Evolutionary conservation across 2,329 filamentous ascomycete genomes (phyloP).

Genomic region (Chaetomiaceae sp.): DNA sequence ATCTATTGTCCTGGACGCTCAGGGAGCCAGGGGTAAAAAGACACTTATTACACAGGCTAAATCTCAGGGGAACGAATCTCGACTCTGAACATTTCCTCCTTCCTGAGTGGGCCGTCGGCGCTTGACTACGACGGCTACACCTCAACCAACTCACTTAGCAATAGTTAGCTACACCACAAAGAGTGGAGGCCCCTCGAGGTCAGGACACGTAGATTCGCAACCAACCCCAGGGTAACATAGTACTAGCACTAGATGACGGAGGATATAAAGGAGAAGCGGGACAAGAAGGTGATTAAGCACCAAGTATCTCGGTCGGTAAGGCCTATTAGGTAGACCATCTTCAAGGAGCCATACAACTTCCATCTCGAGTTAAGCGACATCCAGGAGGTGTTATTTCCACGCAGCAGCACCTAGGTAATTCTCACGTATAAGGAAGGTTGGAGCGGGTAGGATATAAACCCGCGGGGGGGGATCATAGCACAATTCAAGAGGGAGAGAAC

Average conservation of each 20-base stretch:
- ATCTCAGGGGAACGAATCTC: no score
- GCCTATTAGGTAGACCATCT: slow-evolving; percentile 44
- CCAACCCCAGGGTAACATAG: slow-evolving; percentile 45
- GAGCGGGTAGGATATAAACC: background rate
- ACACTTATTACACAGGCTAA: no score
- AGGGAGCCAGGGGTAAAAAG: no score
- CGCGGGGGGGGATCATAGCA: slow-evolving; percentile 44
- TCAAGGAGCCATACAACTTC: slow-evolving; percentile 48
- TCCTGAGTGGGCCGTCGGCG: no score
- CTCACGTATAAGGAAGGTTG: slow-evolving; percentile 34
- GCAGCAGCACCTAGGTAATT: slow-evolving; percentile 38
- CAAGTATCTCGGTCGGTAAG: slow-evolving; percentile 45
- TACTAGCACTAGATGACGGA: slow-evolving; percentile 53
- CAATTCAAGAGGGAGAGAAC: slow-evolving; percentile 50
- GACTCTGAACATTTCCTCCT: no score
- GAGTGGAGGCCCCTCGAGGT: slow-evolving; percentile 52
- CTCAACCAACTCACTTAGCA: slow-evolving; percentile 47
- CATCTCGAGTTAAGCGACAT: slow-evolving; percentile 46
- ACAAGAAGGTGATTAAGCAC: slow-evolving; percentile 44
- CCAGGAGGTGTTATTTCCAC: slow-evolving; percentile 42
- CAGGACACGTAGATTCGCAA: slow-evolving; percentile 44
- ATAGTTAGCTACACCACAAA: slow-evolving; percentile 38
- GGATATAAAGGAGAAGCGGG: no score
- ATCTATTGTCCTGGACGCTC: no score
- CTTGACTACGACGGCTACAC: slow-evolving; percentile 44